Base-by-base conservation (phyloP, 306 rosid genomes). In the Malus orientalis region DNA sequence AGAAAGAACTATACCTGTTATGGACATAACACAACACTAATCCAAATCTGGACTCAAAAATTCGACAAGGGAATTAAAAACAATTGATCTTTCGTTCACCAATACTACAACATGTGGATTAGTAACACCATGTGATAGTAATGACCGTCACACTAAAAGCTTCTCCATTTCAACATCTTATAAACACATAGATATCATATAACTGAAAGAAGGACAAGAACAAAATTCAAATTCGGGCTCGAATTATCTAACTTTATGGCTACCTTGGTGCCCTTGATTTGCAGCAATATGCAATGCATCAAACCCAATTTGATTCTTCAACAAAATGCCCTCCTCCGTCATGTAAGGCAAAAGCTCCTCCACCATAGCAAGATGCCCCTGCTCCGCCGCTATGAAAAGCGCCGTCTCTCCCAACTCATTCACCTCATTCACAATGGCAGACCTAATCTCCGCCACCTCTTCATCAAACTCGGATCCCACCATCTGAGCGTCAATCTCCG, bases 371-470 rank as follows among this genome's bases (percentile, higher is more conserved):
- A 89, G 84, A 74, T 84, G 86, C 0, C 97, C 97, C 71, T 75
- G 86, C 60, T 87, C 93, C 0, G 98, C 92, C 1, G 98, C 97
- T 18, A 86, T 78, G 71, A 91, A 90, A 47, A 94, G 61, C 1
- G 93, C 82, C 13, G 98, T 91, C 85, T 91, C 96, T 5, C 96
- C 98, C 81, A 91, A 73, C 70, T 92, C 95, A 42, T 94, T 94
- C 20, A 89, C 93, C 88, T 91, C 98, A 38, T 87, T 90, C 53
- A 91, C 89, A 49, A 94, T 83, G 5, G 94, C 86, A 3, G 91
- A 82, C 89, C 90, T 85, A 3, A 94, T 82, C 10, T 84, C 82
- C 3, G 85, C 87, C 11, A 91, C 83, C 86, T 93, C 93, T 1
- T 86, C 85, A 70, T 91, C 96, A 22, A 93, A 90, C 73, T 91